Conservation (phyloP, 352 stramenopile species). For the Globisporangium barbulae region DNA sequence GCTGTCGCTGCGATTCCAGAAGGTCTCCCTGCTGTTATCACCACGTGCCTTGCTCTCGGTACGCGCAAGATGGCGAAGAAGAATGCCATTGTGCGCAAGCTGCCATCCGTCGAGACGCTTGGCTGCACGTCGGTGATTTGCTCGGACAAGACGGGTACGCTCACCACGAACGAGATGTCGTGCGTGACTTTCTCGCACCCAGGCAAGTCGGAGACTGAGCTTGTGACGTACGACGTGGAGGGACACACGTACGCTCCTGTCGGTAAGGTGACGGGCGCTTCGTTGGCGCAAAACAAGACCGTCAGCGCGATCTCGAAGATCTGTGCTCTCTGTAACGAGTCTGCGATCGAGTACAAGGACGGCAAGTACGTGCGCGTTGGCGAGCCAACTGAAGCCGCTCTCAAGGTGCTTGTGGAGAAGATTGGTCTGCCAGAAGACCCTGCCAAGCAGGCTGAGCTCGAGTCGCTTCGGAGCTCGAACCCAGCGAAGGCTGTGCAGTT, state of each 20-base stretch:
- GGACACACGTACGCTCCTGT: constrained; percentile 93
- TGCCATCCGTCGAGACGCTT: constrained; percentile 97
- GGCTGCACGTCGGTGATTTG: constrained; percentile 96
- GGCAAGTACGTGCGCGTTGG: constrained; percentile 90
- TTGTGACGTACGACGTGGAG: constrained; percentile 90
- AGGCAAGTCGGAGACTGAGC: constrained; percentile 58
- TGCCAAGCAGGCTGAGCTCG: constrained; percentile 61
- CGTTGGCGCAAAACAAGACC: constrained; percentile 62
- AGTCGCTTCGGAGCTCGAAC: constrained; percentile 50
- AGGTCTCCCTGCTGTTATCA: constrained; percentile 98
- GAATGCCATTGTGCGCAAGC: constrained; percentile 98
- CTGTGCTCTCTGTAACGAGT: constrained; percentile 97
- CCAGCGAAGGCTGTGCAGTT: constrained; percentile 77
- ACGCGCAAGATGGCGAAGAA: constrained; percentile 96
- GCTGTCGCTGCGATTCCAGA: constrained; percentile 99
- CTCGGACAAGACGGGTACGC: constrained; percentile 93
- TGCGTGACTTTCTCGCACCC: constrained; percentile 77
- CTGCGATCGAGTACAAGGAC: constrained; percentile 84
- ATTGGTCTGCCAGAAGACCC: constrained; percentile 83
- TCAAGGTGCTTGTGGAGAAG: constrained; percentile 95
- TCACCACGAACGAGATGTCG: constrained; percentile 99
- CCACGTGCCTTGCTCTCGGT: constrained; percentile 93
- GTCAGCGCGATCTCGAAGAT: constrained; percentile 89
- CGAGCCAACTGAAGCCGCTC: constrained; percentile 96
- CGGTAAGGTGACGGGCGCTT: constrained; percentile 57